Evolutionary conservation across 805 yeast genomes (phyloP).

Genomic region (Starmerella roubikii): DNA sequence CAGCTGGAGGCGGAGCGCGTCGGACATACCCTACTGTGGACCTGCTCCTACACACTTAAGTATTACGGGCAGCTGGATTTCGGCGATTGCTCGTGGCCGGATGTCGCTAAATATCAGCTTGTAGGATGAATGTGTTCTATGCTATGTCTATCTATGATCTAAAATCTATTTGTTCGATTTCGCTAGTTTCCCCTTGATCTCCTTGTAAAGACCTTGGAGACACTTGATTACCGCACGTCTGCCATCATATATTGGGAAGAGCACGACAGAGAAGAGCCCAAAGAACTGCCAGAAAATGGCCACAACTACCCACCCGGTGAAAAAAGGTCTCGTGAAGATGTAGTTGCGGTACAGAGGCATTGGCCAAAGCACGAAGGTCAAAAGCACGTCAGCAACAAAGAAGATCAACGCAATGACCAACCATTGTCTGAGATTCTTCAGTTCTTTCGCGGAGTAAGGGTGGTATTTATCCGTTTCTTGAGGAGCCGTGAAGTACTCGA

Average conservation of each 20-base stretch:
- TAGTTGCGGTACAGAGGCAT: constrained; percentile 88
- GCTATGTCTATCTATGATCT: too few relatives aligned
- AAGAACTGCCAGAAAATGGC: constrained; percentile 65
- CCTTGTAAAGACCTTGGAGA: too few relatives aligned
- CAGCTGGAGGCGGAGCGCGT: constrained; percentile 18
- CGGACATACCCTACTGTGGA: constrained; percentile 17
- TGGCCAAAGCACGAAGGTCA: constrained; percentile 68
- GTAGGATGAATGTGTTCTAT: too few relatives aligned
- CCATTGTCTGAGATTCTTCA: constrained; percentile 34
- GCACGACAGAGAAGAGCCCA: constrained; percentile 37
- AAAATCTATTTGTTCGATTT: too few relatives aligned
- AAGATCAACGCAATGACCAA: constrained; percentile 47
- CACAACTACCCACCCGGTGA: constrained; percentile 80
- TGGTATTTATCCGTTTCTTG: not conserved
- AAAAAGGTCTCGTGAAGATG: constrained; percentile 58
- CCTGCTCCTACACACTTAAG: too few relatives aligned
- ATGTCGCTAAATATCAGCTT: too few relatives aligned
- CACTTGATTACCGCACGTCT: constrained; percentile 23
- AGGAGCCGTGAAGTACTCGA: not conserved
- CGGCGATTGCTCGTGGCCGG: too few relatives aligned
- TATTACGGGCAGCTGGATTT: too few relatives aligned
- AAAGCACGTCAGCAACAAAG: constrained; percentile 46
- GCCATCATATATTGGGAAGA: constrained; percentile 66
- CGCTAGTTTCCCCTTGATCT: too few relatives aligned
- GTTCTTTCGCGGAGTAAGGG: constrained; percentile 5